phyloP scores from a whole-genome alignment of 1,284 basidiomycete genomes.

The Trametes versicolor region DNA sequence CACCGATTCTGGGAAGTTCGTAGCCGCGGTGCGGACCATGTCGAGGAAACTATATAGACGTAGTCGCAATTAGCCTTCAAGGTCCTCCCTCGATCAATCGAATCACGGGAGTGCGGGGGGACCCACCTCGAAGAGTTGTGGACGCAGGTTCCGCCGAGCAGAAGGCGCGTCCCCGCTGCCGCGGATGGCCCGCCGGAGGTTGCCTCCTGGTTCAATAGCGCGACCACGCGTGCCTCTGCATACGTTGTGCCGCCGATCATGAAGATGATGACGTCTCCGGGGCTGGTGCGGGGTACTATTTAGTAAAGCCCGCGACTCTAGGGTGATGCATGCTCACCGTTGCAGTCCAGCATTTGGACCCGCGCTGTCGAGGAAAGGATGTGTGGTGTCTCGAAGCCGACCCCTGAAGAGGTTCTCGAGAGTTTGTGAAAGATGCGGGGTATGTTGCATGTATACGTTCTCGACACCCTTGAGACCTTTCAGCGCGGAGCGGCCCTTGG shows the following conservation, averaged over 20 bases:
- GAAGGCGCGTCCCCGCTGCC: slow-evolving; percentile 69
- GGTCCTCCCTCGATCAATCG: slow-evolving; percentile 13
- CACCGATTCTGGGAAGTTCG: slow-evolving; percentile 68
- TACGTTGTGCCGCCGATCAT: slow-evolving; percentile 96
- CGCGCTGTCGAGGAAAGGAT: slow-evolving; percentile 87
- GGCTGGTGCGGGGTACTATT: slow-evolving; percentile 55
- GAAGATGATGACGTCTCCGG: slow-evolving; percentile 95
- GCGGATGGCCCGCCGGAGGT: slow-evolving; percentile 55
- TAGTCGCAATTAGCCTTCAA: slow-evolving; percentile 25
- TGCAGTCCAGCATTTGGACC: slow-evolving; percentile 76
- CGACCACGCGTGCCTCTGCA: slow-evolving; percentile 87
- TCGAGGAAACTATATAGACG: slow-evolving; percentile 63
- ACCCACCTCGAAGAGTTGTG: slow-evolving; percentile 90
- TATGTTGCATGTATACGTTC: slow-evolving; percentile 99
- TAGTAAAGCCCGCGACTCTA: slow-evolving; percentile 1
- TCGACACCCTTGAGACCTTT: slow-evolving; percentile 99
- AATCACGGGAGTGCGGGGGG: slow-evolving; percentile 17
- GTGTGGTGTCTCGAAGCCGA: slow-evolving; percentile 85
- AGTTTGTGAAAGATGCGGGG: slow-evolving; percentile 93
- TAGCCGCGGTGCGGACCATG: slow-evolving; percentile 74
- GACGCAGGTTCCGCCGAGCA: slow-evolving; percentile 92
- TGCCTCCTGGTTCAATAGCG: slow-evolving; percentile 86
- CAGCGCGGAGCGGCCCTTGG: slow-evolving; percentile 93
- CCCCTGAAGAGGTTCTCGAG: slow-evolving; percentile 92
- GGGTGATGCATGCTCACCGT: slow-evolving; percentile 51